Conservation (phyloP, 169 alveolate species). For the Besnoitia besnoiti region DNA sequence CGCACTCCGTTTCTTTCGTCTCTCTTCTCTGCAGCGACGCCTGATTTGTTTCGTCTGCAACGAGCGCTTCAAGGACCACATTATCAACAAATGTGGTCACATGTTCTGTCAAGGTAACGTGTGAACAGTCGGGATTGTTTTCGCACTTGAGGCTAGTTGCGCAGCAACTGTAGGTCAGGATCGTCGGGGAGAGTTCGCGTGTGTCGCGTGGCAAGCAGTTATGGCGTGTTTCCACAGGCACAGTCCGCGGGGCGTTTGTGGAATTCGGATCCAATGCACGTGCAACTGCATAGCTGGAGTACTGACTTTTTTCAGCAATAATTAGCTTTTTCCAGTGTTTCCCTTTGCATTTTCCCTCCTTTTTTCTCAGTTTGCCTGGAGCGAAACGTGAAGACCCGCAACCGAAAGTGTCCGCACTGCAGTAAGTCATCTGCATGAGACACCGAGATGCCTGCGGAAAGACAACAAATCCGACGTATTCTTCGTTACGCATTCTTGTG, state of each 20-base stretch:
- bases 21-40: slow-evolving; percentile 60
- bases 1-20: background rate
- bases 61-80: slow-evolving; percentile 82
- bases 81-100: slow-evolving; percentile 83
- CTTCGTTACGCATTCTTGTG: too few relatives aligned
- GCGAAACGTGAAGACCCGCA: slow-evolving; percentile 31
- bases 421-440: too few relatives aligned
- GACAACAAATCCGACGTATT: too few relatives aligned
- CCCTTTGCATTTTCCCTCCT: background rate
- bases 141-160: too few relatives aligned
- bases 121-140: too few relatives aligned
- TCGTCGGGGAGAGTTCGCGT: too few relatives aligned
- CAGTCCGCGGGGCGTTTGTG: too few relatives aligned
- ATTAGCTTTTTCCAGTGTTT: background rate
- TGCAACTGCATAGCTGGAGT: background rate
- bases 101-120: slow-evolving; percentile 77
- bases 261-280: too few relatives aligned
- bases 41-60: slow-evolving; percentile 82
- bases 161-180: too few relatives aligned
- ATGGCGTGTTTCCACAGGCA: too few relatives aligned
- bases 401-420: slow-evolving; percentile 49
- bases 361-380: background rate
- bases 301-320: background rate
- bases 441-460: too few relatives aligned
- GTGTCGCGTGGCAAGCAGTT: too few relatives aligned